Base-by-base conservation (phyloP, 768 basidiomycete species). In the Trametes cingulata region DNA sequence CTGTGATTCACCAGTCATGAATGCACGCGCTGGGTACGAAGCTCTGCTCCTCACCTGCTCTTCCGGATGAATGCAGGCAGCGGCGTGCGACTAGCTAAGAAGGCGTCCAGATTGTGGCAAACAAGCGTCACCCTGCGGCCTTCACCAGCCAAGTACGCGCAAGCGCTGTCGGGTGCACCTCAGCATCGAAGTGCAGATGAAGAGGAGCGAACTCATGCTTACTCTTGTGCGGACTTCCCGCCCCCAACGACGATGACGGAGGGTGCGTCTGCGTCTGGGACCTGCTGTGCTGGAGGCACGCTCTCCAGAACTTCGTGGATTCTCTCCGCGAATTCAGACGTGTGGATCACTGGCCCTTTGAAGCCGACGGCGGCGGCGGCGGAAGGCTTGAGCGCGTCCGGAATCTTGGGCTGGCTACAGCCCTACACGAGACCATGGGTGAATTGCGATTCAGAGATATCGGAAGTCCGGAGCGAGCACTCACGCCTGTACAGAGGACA, bases 171-270 rank as follows among this genome's bases (percentile, higher is more conserved):
- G 37, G 22, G 12, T 17, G 24, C 25, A 25, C 22, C 47, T 14
- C 50, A 40, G 35, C 17, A 24, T 19, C 12, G 13, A 25, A 6
- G 10, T 15, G 14, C 33, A 27, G 6, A 6, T 24, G 20, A 2
- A 22, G 15, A 15, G 33, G 36, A 39, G 17, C 15, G 54, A 6
- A 17, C 59, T 19, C 48, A 3, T 17, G 60, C 74, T 8, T 41
- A 78, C 78, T 88, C 87, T 73, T 85, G 83, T 0, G 85, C 84
- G 3, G 87, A 88, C 67, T 83, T 88, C 4, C 87, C 87, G 20
- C 86, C 83, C 2, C 87, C 87, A 1, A 87, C 71, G 1, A 88
- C 74, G 0, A 86, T 73, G 7, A 82, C 72, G 0, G 75, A 68
- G 13, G 69, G 71, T 13, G 53, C 52, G 5, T 67, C 46, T 9